Evolutionary conservation across 2,329 filamentous ascomycete genomes (phyloP).

Genomic region (Botrytis galanthina): DNA sequence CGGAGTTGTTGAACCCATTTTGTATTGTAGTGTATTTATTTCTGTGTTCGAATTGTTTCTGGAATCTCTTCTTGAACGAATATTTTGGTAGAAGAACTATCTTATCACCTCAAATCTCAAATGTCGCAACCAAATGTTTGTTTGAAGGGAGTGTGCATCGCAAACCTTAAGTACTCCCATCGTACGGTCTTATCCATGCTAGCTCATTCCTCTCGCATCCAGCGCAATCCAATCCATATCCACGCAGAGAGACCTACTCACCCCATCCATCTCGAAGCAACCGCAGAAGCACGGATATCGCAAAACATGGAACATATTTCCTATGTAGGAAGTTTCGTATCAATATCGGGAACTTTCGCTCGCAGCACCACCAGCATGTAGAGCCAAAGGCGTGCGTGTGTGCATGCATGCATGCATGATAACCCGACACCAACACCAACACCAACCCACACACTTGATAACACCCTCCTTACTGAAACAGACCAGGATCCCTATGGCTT

Average conservation of each 20-base stretch:
- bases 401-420: neutral
- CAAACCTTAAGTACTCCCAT: neutral
- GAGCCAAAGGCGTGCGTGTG: neutral
- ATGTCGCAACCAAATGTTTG: neutral
- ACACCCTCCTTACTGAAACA: neutral
- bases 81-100: neutral
- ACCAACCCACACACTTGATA: neutral
- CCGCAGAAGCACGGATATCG: neutral
- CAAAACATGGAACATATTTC: neutral
- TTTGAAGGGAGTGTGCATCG: neutral
- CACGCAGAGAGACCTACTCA: neutral
- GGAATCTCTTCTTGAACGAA: neutral
- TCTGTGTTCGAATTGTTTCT: neutral
- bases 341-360: neutral
- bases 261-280: neutral
- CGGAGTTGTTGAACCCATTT: slow-evolving; percentile 13
- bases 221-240: neutral
- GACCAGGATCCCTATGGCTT: neutral
- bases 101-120: neutral
- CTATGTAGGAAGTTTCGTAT: neutral
- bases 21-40: neutral
- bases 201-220: neutral
- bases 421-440: neutral
- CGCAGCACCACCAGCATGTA: neutral
- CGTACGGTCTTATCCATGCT: neutral